Conservation (phyloP, 805 yeast genomes). For the Ogataea polymorpha region DNA sequence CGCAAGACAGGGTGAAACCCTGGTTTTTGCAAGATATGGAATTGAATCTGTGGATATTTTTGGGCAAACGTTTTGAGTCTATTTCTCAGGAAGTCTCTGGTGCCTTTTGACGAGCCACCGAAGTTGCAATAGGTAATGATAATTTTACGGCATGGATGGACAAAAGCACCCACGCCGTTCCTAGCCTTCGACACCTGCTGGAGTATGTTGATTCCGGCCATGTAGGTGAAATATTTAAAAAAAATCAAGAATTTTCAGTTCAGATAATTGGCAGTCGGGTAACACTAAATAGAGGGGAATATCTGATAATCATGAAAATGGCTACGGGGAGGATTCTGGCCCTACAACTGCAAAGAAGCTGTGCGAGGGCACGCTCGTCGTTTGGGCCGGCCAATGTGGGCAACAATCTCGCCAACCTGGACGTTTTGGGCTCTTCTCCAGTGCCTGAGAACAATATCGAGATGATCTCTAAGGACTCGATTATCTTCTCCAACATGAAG, state of each 20-base stretch:
- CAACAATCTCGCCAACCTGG: slow-evolving; percentile 39
- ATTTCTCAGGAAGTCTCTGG: slow-evolving; percentile 59
- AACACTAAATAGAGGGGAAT: slow-evolving; percentile 5
- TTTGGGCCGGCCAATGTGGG: slow-evolving; percentile 33
- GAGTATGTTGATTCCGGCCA: slow-evolving; percentile 52
- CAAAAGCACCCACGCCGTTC: slow-evolving; percentile 74
- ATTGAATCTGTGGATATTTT: slow-evolving; percentile 63
- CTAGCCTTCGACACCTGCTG: slow-evolving; percentile 58
- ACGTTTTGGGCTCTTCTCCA: slow-evolving; percentile 41
- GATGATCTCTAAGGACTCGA: slow-evolving; percentile 51
- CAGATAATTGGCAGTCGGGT: slow-evolving; percentile 1
- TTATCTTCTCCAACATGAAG: slow-evolving; percentile 53
- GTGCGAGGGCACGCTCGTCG: background rate
- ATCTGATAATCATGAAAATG: background rate
- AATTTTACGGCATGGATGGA: slow-evolving; percentile 71
- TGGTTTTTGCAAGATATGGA: slow-evolving; percentile 61
- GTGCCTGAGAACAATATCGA: slow-evolving; percentile 51
- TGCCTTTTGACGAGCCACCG: slow-evolving; percentile 92
- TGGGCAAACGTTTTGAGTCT: slow-evolving; percentile 55
- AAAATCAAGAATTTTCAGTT: background rate
- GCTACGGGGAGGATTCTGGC: background rate
- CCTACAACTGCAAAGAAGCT: background rate
- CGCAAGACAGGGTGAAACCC: slow-evolving; percentile 77
- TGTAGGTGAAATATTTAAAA: slow-evolving; percentile 4
- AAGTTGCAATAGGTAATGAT: slow-evolving; percentile 85